These are phyloP conservation scores for Linum trigynum DNA, from an alignment of 345 rosid species.

Conservation along the genomic window DNA sequence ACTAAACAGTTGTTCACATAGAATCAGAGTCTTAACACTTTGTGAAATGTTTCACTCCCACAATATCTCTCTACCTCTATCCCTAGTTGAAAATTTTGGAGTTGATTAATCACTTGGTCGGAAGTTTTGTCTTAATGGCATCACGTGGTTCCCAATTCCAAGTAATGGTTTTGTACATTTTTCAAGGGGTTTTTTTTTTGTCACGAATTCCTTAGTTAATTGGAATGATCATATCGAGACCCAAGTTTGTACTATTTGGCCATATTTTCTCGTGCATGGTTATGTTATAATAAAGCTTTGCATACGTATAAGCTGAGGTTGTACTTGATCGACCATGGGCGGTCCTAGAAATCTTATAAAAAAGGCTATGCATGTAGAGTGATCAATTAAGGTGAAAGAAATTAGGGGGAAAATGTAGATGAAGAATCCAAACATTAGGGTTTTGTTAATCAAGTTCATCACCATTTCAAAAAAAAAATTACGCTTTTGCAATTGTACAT, in stretches of 20 bases:
- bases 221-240: slow-evolving; percentile 14
- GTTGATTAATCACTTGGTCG: slow-evolving; percentile 51
- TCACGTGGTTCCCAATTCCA: slow-evolving; percentile 79
- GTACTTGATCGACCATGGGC: too few species aligned
- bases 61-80: not conserved
- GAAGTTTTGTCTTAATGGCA: slow-evolving; percentile 65
- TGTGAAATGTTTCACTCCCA: too few species aligned
- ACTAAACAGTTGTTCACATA: slow-evolving; percentile 10
- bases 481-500: too few species aligned
- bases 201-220: slow-evolving; percentile 7
- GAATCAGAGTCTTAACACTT: too few species aligned
- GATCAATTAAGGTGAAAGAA: too few species aligned
- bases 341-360: too few species aligned
- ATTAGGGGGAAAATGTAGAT: too few species aligned
- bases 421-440: too few species aligned
- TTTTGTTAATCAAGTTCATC: too few species aligned
- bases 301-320: too few species aligned
- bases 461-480: too few species aligned
- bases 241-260: not conserved
- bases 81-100: not conserved
- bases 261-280: not conserved
- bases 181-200: slow-evolving; percentile 14
- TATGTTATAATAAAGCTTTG: not conserved
- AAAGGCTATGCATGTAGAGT: too few species aligned
- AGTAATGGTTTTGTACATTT: slow-evolving; percentile 29